Conservation (phyloP, 2,329 filamentous ascomycete species). For the Ilyonectria sp. region DNA sequence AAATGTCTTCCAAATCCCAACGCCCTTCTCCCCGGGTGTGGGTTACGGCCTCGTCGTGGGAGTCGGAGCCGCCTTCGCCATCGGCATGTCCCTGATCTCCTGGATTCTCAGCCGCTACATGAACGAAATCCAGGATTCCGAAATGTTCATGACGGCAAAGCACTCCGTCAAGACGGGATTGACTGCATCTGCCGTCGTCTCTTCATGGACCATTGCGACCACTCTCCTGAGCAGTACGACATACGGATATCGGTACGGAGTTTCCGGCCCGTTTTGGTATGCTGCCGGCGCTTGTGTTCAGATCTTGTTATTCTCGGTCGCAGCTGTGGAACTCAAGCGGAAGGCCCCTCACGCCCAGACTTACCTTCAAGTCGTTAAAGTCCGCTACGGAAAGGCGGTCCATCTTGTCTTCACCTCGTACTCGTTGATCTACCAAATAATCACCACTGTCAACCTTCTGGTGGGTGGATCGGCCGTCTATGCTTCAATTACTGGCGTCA, state of each 20-base stretch:
- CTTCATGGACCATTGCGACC: constrained; percentile 29
- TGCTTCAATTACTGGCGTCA: constrained; percentile 28
- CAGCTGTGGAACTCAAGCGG: constrained; percentile 25
- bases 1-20: constrained; percentile 27
- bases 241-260: constrained; percentile 23
- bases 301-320: constrained; percentile 25
- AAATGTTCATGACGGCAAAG: constrained; percentile 32
- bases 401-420: constrained; percentile 25
- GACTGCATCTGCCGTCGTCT: constrained; percentile 27
- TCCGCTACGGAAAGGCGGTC: constrained; percentile 22
- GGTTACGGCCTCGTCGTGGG: constrained; percentile 28
- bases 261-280: constrained; percentile 28
- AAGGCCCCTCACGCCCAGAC: constrained; percentile 29
- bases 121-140: constrained; percentile 28
- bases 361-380: constrained; percentile 20
- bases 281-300: constrained; percentile 27
- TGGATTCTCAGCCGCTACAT: constrained; percentile 28
- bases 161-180: constrained; percentile 25
- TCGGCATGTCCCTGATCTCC: constrained; percentile 28
- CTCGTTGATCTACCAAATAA: constrained; percentile 27
- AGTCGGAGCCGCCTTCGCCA: constrained; percentile 26
- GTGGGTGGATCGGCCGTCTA: constrained; percentile 30
- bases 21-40: constrained; percentile 24
- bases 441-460: constrained; percentile 28
- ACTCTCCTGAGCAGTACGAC: constrained; percentile 25